Evolutionary conservation across 2,329 filamentous ascomycete genomes (phyloP).

Genomic region (Metarhizium album): DNA sequence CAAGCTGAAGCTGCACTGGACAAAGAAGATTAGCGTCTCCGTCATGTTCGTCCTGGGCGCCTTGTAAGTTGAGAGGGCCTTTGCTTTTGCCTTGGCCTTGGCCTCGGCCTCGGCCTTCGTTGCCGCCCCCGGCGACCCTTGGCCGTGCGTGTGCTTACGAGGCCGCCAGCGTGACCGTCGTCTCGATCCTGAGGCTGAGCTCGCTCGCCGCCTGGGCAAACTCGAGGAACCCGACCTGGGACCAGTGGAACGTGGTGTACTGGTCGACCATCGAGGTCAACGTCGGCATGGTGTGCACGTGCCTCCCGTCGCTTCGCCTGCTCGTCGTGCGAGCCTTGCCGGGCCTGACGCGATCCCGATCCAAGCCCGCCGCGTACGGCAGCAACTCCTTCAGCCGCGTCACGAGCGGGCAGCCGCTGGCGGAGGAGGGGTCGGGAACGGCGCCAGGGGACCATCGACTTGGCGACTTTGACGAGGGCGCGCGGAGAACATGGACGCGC

Average conservation of each 20-base stretch:
- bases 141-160: too few species aligned
- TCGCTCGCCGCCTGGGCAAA: conserved; percentile 2
- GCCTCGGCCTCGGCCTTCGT: too few species aligned
- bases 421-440: not conserved
- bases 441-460: not conserved
- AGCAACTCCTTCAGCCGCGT: not conserved
- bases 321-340: conserved; percentile 1
- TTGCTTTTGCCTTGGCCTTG: too few species aligned
- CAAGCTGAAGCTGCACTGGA: conserved; percentile 3
- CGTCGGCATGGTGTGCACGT: conserved; percentile 3
- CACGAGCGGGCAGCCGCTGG: not conserved
- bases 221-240: conserved; percentile 2
- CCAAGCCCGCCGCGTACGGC: not conserved
- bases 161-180: not conserved
- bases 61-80: conserved; percentile 1
- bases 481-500: not conserved
- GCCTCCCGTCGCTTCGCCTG: conserved; percentile 2
- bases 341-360: not conserved
- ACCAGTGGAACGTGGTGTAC: conserved; percentile 4
- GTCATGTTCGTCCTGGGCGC: conserved; percentile 4
- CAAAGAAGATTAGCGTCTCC: not conserved
- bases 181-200: conserved; percentile 1
- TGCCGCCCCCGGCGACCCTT: too few species aligned
- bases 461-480: not conserved
- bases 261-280: conserved; percentile 6